Evolutionary conservation across 1,284 basidiomycete genomes (phyloP), one percentile per base, ranked within the genome.

Genomic region (Gomphus sp.): DNA sequence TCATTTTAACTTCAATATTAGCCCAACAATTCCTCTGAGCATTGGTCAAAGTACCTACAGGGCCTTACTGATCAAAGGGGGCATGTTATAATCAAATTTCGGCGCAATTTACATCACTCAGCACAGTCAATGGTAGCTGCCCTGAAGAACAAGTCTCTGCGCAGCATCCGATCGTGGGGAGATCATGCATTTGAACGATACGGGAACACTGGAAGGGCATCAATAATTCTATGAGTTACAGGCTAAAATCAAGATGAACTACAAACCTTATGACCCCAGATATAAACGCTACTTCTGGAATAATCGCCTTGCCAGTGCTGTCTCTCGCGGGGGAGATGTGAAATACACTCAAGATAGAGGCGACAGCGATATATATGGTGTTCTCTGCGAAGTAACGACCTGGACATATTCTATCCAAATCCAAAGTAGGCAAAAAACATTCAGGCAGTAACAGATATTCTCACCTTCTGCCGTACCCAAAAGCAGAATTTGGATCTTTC

Each of bases 221-320:
- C 11, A 14, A 16, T 18, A 14, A 2, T 3, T 43, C 16, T 4
- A 43, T 14, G 1, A 16, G 6, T 43, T 16, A 14, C 41, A 43
- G 6, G 14, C 3, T 16, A 11, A 43, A 43, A 16, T 43, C 3
- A 14, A 43, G 12, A 43, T 7, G 11, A 43, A 43, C 16, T 9
- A 48, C 47, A 10, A n/a, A 48, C 47, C 22, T 25, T 12, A 48
- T 12, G 22, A 48, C 22, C 25, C 47, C 47, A 48, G 47, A 48
- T 34, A 1, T 49, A 36, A 47, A 56, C 8, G 45, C 34, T 10
- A 12, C 31, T 28, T n/a, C 11, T 37, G 7, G 22, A 36, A 34
- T 7, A 31, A 72, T 67, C 0, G 63, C 59, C 0, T 65, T 62
- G 11, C 72, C 72, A 12, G 65, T 39, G 2, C 60, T 48, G 49